Conservation (phyloP, 352 stramenopile species). For the Globisporangium takayamanum region DNA sequence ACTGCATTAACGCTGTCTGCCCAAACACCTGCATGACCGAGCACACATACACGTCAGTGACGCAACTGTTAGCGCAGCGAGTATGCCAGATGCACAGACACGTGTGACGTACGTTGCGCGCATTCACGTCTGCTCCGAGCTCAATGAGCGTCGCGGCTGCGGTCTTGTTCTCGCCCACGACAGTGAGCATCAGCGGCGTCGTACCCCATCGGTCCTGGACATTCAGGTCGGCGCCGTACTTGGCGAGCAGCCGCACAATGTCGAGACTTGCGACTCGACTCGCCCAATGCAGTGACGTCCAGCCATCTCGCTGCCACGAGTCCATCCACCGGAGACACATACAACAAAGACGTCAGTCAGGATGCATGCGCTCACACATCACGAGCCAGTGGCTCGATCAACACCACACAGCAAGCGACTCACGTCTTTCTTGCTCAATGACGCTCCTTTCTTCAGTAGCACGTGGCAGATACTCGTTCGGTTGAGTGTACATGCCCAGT, state of each 20-base stretch:
- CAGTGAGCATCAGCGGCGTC: constrained; percentile 73
- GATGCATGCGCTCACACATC: too few species aligned
- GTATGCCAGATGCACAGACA: background rate
- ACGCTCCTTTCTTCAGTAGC: constrained; percentile 76
- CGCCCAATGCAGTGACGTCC: constrained; percentile 72
- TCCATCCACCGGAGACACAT: background rate
- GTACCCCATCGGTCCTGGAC: constrained; percentile 71
- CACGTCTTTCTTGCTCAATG: constrained; percentile 74
- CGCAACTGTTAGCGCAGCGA: background rate
- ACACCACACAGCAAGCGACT: background rate
- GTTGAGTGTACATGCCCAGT: constrained; percentile 76
- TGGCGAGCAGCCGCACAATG: constrained; percentile 72
- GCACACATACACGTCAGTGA: background rate
- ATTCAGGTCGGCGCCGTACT: constrained; percentile 69
- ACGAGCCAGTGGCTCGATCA: background rate
- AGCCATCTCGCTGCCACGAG: constrained; percentile 47
- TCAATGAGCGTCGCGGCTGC: constrained; percentile 63
- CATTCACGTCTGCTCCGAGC: constrained; percentile 59
- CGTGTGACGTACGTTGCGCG: constrained; percentile 41
- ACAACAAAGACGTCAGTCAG: background rate
- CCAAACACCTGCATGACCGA: constrained; percentile 49
- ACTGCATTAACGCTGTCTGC: constrained; percentile 68
- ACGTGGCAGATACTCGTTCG: constrained; percentile 73
- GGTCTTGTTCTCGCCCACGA: constrained; percentile 57
- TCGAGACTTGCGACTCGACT: constrained; percentile 69